Evolutionary conservation across 208 protist genomes (phyloP), one percentile per base, ranked within the genome.

Genomic region (Porcisia deanei): DNA sequence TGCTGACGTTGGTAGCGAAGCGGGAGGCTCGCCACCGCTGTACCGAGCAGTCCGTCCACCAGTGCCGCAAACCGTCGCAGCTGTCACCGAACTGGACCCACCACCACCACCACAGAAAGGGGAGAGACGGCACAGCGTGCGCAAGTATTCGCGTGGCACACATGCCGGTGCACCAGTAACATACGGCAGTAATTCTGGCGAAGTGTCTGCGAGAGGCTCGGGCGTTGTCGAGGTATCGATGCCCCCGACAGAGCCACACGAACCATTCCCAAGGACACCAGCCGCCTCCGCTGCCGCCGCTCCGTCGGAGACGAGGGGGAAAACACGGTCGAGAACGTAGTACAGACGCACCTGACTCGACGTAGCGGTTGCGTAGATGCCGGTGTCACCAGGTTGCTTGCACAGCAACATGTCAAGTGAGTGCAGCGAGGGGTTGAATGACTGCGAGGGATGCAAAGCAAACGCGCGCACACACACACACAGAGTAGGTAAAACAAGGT

Each of bases 291-390:
- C 57, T 25, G 37, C 18, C 7, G 47, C 49, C 8, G 64, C 66
- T 10, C 59, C 57, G 34, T 59, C 20, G 5, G 63, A 71, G 4
- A 64, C 43, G 25, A 70, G 34, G 3, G 75, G 75, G 3, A 77
- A 63, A 25, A 84, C 76, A 58, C 75, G 67, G 30, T 82, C 71
- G 53, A 67, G 71, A 16, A 92, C 74, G 52, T 80, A 78, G 73
- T 92, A 94, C 22, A 91, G 59, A 7, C 69, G 73, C 22, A 92
- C 77, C 57, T 81, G 71, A 39, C 68, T 76, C 2, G 76, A 43
- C 43, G 82, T 90, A 16, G 90, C 88, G 3, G 88, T 94, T 45
- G 90, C 90, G 70, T 87, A 91, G 18, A 94, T 81, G 58, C 88
- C 86, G 20, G 84, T 89, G 53, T 91, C 84, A 20, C 88, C 87